Evolutionary conservation across 352 stramenopile genomes (phyloP), one percentile per base, ranked within the genome.

Genomic region (Globisporangium cederbergense): DNA sequence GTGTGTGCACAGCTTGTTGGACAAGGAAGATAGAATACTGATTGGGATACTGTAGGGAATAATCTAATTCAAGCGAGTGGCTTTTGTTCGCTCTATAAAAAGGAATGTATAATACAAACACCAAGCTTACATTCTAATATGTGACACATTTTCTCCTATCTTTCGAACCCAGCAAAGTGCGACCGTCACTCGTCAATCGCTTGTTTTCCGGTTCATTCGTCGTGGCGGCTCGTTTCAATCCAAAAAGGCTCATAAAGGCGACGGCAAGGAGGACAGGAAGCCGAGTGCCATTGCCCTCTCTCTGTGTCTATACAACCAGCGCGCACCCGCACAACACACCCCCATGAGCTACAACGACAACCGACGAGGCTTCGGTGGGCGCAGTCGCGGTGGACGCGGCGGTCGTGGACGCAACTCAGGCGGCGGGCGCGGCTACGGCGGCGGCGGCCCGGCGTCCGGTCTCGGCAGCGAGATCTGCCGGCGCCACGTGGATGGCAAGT

Each of bases 271-370:
- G 9, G 36, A 14, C 36, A 42, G 36, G 11, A 58, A 10, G 1
- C 13, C 13, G 9, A 56, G 20, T 25, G 34, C 9, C 25, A 42
- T 30, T 28, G 20, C 10, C 25, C 14, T 40, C n/a, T 49, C 53
- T 60, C 34, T 49, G 0, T 32, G 9, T 25, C 32, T 36, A 36
- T 18, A 32, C 11, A 32, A 10, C 34, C 11, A 14, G 4, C 28
- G 4, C 45, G 45, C 36, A 25, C 16, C n/a, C 16, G 45, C 60
- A 40, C 2, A 40, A 52, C 60, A 40, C 2, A 40, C 13, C 2
- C 56, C 32, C 4, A 91, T 91, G 81, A 90, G 79, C 74, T 86
- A 89, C 70, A 86, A 86, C 67, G 68, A 74, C 57, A 76, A 78
- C 68, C 58, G 75, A n/a, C 74, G 77, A 56, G 77, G 76, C 60